phyloP scores from a whole-genome alignment of 2,329 filamentous ascomycete genomes.

The Scedosporium dehoogii region DNA sequence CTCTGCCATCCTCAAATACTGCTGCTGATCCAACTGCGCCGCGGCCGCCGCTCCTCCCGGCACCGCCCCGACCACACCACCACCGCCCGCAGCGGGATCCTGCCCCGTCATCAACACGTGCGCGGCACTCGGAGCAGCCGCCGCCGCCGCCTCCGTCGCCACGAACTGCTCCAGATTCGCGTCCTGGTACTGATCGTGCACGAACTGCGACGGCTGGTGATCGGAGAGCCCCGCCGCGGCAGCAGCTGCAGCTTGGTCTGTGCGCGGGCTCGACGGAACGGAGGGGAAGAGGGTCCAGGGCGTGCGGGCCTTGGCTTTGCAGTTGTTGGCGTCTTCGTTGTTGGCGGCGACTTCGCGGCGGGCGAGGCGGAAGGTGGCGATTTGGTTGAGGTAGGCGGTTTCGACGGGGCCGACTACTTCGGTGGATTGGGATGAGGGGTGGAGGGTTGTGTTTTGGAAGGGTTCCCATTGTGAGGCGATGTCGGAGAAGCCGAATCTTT shows the following conservation, averaged over 20 bases:
- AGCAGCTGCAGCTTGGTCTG: neutral
- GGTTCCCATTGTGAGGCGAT: constrained; percentile 6
- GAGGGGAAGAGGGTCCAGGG: neutral
- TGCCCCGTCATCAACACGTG: neutral
- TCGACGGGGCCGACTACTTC: constrained; percentile 4
- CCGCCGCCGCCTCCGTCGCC: neutral
- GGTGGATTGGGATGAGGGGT: neutral
- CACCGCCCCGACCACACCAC: neutral
- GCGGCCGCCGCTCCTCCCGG: neutral
- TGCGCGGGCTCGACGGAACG: neutral
- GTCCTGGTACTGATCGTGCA: neutral
- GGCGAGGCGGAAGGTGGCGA: constrained; percentile 6
- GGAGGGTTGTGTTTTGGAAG: neutral
- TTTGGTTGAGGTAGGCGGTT: constrained; percentile 5
- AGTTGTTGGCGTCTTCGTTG: neutral
- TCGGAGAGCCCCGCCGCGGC: neutral
- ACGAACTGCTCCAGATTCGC: neutral
- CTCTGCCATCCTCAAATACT: neutral
- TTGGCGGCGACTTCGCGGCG: neutral
- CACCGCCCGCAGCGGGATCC: neutral
- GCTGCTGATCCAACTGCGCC: neutral
- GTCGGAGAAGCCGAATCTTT: constrained; percentile 7
- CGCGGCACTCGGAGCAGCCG: neutral
- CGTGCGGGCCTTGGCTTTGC: neutral
- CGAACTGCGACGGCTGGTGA: neutral